Evolutionary conservation across 2,329 filamentous ascomycete species (phyloP).

Genomic region (Kalmusia sp.): DNA sequence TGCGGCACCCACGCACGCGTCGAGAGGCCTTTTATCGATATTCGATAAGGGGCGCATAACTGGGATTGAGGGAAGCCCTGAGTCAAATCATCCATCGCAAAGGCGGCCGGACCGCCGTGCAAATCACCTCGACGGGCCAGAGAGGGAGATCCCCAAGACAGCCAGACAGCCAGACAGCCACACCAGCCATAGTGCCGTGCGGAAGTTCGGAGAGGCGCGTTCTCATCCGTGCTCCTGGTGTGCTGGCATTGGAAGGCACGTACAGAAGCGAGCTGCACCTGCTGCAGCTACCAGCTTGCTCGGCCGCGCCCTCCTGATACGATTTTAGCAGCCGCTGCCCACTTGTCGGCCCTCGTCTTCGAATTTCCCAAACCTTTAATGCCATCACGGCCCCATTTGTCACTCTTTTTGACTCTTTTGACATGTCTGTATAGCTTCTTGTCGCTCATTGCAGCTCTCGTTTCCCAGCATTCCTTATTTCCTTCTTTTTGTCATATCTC

Average conservation of each 20-base stretch:
- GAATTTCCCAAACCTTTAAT: slow-evolving; percentile 41
- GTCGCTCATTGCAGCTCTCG: slow-evolving; percentile 40
- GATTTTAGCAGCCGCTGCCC: slow-evolving; percentile 36
- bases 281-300: slow-evolving; percentile 37
- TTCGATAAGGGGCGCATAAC: slow-evolving; percentile 27
- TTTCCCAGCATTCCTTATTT: slow-evolving; percentile 31
- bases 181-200: too few species aligned
- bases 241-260: slow-evolving; percentile 39
- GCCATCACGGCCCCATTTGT: slow-evolving; percentile 41
- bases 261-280: slow-evolving; percentile 44
- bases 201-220: slow-evolving; percentile 5
- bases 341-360: slow-evolving; percentile 36
- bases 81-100: slow-evolving; percentile 24
- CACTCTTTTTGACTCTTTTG: slow-evolving; percentile 37
- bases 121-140: slow-evolving; percentile 18
- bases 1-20: slow-evolving; percentile 38
- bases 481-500: slow-evolving; percentile 27
- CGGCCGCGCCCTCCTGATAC: slow-evolving; percentile 30
- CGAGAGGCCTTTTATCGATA: slow-evolving; percentile 29
- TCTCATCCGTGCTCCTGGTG: slow-evolving; percentile 19
- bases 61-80: slow-evolving; percentile 32
- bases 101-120: slow-evolving; percentile 19
- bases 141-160: slow-evolving; percentile 19
- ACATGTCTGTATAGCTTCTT: slow-evolving; percentile 44
- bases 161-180: slow-evolving; percentile 18